Evolutionary conservation across 2,329 filamentous ascomycete genomes (phyloP), one percentile per base, ranked within the genome.

Genomic region (Pyrenophora graminea): DNA sequence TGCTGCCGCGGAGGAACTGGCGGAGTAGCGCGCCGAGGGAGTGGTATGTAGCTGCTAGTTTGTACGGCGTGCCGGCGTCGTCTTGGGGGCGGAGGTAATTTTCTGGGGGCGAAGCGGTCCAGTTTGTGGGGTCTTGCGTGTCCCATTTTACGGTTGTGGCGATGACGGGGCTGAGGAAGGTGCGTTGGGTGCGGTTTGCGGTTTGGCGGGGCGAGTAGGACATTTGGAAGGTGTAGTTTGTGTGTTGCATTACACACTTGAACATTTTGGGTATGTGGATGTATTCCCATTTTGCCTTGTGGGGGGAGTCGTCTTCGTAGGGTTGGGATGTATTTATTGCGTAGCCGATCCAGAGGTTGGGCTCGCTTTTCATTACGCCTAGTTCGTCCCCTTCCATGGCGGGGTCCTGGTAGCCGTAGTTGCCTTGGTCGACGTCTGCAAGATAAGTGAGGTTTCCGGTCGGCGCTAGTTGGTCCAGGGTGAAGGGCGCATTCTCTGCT

Each of bases 311-410:
- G 1, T 49, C 21, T 2, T 54, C 48, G 33, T 71, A 70, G 1
- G 61, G 58, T 17, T 53, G 45, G 1, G 49, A 51, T 0, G 70
- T 71, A 6, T 72, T 67, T 36, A 69, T 62, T 1, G 66, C 52
- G 32, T 73, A 69, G 8, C 71, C 70, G 34, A 74, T 67, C 70
- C 71, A 74, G 0, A 74, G 54, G 2, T 64, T 55, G 13, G 71
- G 71, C 36, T 74, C 71, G 6, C 62, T 60, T 40, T 68, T 49
- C 46, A 74, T 69, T 0, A 68, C 66, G 8, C 71, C 72, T 7
- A 73, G 49, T 1, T 53, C 56, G 1, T 51, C 57, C n/a, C 67
- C 58, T 8, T 47, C 30, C 0, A 60, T 65, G 1, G 60, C 58
- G 6, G 64, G 55, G 36, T 74, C 68, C 2, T 69, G 70, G 7